Percentiles rank a stretch among this genome's conserved stretches.
Conservation (phyloP, 768 basidiomycete species). For the Pleurotus citrinopileatus region DNA sequence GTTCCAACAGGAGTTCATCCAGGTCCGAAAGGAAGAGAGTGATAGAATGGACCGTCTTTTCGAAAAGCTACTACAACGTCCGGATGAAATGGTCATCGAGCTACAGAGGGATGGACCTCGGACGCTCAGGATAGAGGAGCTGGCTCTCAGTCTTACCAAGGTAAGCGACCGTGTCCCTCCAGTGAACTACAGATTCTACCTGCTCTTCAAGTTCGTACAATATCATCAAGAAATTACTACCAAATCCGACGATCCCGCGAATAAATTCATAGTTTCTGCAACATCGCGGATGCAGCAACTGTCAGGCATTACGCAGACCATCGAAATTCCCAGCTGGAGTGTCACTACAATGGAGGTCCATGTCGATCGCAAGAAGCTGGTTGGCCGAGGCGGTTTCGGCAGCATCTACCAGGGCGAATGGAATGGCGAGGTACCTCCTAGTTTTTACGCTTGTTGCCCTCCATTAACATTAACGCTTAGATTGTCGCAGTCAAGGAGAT, state of each 20-base stretch:
- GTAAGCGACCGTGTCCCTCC: neutral
- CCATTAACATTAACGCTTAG: conserved; percentile 9
- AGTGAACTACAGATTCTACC: neutral
- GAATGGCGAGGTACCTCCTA: conserved; percentile 15
- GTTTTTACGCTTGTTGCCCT: conserved; percentile 1
- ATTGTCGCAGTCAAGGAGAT: conserved; percentile 28
- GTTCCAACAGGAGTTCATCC: neutral
- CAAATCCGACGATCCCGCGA: neutral
- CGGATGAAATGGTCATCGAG: neutral
- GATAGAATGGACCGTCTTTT: neutral
- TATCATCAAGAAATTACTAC: neutral
- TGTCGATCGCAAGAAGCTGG: conserved; percentile 12
- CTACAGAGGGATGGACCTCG: neutral
- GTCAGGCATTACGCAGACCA: neutral
- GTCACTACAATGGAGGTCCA: conserved; percentile 24
- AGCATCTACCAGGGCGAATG: conserved; percentile 23
- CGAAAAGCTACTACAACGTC: neutral
- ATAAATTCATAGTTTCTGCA: neutral
- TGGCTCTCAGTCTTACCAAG: neutral
- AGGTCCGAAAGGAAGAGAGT: neutral
- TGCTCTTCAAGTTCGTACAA: neutral
- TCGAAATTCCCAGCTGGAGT: conserved; percentile 19
- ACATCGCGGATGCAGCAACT: neutral
- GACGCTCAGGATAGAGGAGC: neutral
- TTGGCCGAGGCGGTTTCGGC: conserved; percentile 26